Evolutionary conservation across 2,329 filamentous ascomycete species (phyloP).

Genomic region (Verticillium nubilum): DNA sequence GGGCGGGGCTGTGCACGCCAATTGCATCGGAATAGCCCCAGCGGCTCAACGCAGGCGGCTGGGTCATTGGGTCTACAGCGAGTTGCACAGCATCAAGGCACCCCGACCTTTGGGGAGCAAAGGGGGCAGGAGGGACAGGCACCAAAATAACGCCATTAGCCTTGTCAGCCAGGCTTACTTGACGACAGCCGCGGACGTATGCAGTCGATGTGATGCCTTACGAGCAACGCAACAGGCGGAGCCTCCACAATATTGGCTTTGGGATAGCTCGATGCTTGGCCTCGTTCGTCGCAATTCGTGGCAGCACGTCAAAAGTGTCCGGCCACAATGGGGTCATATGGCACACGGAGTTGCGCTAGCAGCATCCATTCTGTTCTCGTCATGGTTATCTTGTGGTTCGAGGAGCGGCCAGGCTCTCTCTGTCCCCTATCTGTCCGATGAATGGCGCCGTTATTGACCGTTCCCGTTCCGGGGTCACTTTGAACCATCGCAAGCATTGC

Average conservation of each 20-base stretch:
- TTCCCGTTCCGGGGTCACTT: too few relatives aligned
- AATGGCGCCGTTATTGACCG: background rate
- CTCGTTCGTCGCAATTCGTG: background rate
- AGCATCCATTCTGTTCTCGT: background rate
- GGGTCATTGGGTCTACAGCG: background rate
- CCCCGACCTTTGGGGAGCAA: background rate
- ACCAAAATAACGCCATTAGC: background rate
- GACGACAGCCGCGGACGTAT: background rate
- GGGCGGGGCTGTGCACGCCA: background rate
- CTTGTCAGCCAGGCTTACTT: background rate
- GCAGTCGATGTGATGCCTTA: background rate
- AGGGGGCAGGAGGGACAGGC: background rate
- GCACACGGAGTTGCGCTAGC: background rate
- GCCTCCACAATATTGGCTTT: conserved; percentile 3
- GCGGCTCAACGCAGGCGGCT: background rate
- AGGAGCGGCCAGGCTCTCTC: background rate
- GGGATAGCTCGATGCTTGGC: background rate
- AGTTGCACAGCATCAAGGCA: background rate
- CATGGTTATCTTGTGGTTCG: background rate
- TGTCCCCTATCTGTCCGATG: too few relatives aligned
- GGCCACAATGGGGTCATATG: background rate
- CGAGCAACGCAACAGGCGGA: background rate
- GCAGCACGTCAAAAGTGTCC: background rate
- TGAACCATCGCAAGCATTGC: background rate
- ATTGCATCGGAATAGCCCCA: background rate